Evolutionary conservation across 2,329 filamentous ascomycete species (phyloP), one percentile per base, ranked within the genome.

Genomic region (Cladophialophora yegresii): DNA sequence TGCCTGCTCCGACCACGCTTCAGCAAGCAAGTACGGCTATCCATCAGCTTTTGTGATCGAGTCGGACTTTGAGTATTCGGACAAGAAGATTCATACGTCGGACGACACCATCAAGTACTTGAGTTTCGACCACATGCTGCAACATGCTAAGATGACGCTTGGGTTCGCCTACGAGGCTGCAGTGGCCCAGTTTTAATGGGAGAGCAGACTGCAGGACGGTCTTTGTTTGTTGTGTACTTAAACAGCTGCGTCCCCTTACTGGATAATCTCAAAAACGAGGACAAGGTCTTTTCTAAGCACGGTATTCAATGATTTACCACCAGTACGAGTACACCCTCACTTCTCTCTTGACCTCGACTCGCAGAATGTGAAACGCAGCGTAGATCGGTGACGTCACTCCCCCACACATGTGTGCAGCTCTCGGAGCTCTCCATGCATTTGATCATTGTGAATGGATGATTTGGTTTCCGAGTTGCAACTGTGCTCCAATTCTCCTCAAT

Each of bases 71-170:
- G 81, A 84, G 61, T 77, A 84, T 73, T 83, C 78, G 61, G 88
- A 90, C 76, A 85, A 86, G 71, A 85, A 87, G 75, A 92, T 93
- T 68, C 90, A 93, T 77, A 86, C 86, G 0, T 87, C 87, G 0
- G 84, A 88, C 65, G 90, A 93, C 73, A 85, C 85, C 72, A 85
- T 92, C 69, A 83, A 89, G 73, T 87, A 86, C 68, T 77, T 93
- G 64, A 87, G 87, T 71, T 96, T 96, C 75, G 87, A 93, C 75
- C 92, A 96, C 76, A 96, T 96, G 92, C 82, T 95, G 36, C 88
- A 96, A 79, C 92, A 96, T 77, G 91, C 91, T 23, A 89, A 87
- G 75, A 84, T 96, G 83, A 95, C 91, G 1, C 81, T 96, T 33
- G 90, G 89, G 4, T 83, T 96, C 71, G 91, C 88, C 4, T 93